Base-by-base conservation (phyloP, 495 filamentous ascomycete genomes). In the Aspergillus bridgeri region DNA sequence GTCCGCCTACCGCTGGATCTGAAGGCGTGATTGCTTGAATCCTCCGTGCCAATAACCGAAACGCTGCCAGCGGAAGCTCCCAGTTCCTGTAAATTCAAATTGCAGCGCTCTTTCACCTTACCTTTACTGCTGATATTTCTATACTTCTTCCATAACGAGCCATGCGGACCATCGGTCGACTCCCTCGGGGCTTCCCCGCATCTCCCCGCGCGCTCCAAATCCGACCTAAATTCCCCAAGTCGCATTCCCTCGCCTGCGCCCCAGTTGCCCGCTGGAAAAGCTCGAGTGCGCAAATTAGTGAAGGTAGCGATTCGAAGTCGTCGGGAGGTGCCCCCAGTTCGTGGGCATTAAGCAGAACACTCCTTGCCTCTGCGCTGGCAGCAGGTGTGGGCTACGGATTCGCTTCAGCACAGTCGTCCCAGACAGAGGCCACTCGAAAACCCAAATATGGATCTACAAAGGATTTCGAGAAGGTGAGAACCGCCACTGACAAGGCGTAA, bases 401-500 rank as follows among this genome's bases (percentile, higher is more conserved):
- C n/a, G 69, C 73, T 9, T 51, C 58, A 27, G 63, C 45, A 45
- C 59, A 69, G 23, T 24, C 53, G 38, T 49, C 64, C 0, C 38
- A 59, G 17, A 51, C 61, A 49, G 38, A 57, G 23, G 45, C 44
- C 1, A 8, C 58, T 3, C 59, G 60, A 15, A 58, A 66, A 42
- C 70, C 74, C 15, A 63, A 66, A 33, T 80, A 79, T 63, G 77
- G 75, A 23, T 69, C 71, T 20, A 42, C 58, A n/a, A 63, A 69
- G 23, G 71, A 79, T 25, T 77, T 78, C 44, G 66, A 70, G 48
- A 77, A 75, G 67, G 77, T 79, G 21, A 18, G 17, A 13, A 7
- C 9, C 6, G 3, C 38, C 22, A n/a, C n/a, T 17, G 25, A 6
- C 2, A 18, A 15, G 22, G 5, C 18, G 4, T n/a, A 25, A 5